These are phyloP conservation scores for Alternaria triticina DNA, from an alignment of 2,329 filamentous ascomycete genomes.

Conservation along the genomic window DNA sequence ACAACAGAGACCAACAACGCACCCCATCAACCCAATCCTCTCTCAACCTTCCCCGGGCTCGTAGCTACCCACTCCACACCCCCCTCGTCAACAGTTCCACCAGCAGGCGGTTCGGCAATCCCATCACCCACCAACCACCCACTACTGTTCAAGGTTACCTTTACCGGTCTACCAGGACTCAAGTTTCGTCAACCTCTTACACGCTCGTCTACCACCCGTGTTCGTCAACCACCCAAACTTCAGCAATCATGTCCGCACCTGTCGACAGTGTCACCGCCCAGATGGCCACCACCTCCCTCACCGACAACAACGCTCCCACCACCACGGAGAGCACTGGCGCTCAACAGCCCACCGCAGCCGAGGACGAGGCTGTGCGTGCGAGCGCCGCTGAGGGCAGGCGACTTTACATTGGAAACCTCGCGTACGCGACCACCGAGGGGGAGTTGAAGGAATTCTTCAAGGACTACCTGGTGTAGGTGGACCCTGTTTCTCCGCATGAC, in stretches of 20 bases:
- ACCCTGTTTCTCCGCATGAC: constrained; percentile 24
- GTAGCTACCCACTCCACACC: constrained; percentile 60
- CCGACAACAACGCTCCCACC: constrained; percentile 51
- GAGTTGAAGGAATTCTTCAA: constrained; percentile 99
- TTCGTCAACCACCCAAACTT: constrained; percentile 60
- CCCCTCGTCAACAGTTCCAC: constrained; percentile 60
- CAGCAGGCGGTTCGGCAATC: constrained; percentile 55
- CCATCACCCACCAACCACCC: constrained; percentile 37
- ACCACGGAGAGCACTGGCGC: constrained; percentile 58
- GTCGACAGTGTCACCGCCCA: constrained; percentile 79
- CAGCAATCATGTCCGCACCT: constrained; percentile 80
- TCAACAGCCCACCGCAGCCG: constrained; percentile 72
- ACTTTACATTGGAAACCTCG: constrained; percentile 99
- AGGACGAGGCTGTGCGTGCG: constrained; percentile 91
- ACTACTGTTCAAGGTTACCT: constrained; percentile 49
- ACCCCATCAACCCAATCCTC: constrained; percentile 40
- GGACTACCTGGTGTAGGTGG: constrained; percentile 95
- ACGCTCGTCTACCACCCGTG: constrained; percentile 54
- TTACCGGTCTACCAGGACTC: constrained; percentile 51
- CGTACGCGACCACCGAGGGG: constrained; percentile 99
- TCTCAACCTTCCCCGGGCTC: constrained; percentile 48
- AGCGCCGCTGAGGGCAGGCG: constrained; percentile 98
- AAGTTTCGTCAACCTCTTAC: constrained; percentile 51
- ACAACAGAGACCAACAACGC: constrained; percentile 36
- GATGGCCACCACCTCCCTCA: constrained; percentile 70